phyloP scores from a whole-genome alignment of 2,329 filamentous ascomycete genomes.

The Eutypa lata region DNA sequence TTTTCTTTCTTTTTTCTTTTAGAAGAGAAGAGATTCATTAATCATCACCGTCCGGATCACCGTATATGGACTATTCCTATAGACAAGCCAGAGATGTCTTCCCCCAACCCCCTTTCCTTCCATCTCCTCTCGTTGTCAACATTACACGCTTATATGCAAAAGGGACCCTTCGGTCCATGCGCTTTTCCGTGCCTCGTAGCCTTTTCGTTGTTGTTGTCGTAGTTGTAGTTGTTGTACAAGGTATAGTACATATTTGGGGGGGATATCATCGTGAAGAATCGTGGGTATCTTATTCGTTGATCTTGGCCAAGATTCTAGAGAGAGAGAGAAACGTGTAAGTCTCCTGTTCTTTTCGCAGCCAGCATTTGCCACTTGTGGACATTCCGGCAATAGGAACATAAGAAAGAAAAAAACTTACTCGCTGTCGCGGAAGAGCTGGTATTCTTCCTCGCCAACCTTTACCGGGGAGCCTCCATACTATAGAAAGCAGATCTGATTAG shows the following conservation, averaged over 20 bases:
- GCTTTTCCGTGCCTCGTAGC: conserved; percentile 6
- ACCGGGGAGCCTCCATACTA: conserved; percentile 92
- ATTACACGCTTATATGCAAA: conserved; percentile 6
- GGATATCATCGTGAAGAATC: conserved; percentile 26
- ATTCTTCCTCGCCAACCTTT: conserved; percentile 98
- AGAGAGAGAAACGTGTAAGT: conserved; percentile 16
- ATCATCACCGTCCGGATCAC: not conserved
- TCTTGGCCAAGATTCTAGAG: conserved; percentile 90
- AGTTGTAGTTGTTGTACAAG: conserved; percentile 23
- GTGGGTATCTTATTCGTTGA: conserved; percentile 71
- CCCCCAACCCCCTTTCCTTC: not conserved
- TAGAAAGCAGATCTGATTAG: no score
- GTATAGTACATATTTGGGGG: conserved; percentile 22
- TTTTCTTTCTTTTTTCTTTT: not conserved
- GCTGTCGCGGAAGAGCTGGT: conserved; percentile 91
- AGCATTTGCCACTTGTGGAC: no score
- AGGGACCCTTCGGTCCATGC: conserved; percentile 2
- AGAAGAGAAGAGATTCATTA: conserved; percentile 1
- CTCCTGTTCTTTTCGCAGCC: not conserved
- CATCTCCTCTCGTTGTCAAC: not conserved
- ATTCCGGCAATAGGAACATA: no score
- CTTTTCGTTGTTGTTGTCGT: not conserved
- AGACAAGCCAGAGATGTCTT: not conserved
- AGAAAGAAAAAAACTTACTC: conserved; percentile 66
- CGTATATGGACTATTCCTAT: not conserved